Evolutionary conservation across 75 land plant species (phyloP).

Genomic region (Picea glauca): DNA sequence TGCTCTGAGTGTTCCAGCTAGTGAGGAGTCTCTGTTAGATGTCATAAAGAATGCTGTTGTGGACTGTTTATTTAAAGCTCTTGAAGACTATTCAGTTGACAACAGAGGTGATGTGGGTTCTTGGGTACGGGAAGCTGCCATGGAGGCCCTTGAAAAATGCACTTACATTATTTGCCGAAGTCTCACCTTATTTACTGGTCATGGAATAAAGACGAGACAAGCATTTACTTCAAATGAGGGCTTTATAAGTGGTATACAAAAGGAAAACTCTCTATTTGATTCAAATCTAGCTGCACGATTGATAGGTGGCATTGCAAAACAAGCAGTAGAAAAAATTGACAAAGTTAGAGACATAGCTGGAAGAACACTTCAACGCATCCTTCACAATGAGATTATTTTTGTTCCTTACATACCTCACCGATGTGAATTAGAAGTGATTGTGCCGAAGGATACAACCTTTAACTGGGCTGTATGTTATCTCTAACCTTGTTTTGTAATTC

Average conservation of each 20-base stretch:
- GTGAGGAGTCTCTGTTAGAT: constrained; percentile 20
- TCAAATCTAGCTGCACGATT: constrained; percentile 45
- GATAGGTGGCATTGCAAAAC: constrained; percentile 75
- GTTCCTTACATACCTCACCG: constrained; percentile 64
- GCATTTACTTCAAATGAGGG: constrained; percentile 1
- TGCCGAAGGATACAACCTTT: constrained; percentile 49
- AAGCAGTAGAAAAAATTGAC: constrained; percentile 94
- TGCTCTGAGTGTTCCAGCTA: constrained; percentile 11
- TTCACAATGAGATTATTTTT: constrained; percentile 37
- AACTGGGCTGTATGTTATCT: constrained; percentile 79
- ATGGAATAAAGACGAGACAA: not conserved
- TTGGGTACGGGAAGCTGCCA: constrained; percentile 98
- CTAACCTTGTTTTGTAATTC: not conserved
- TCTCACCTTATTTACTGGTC: not conserved
- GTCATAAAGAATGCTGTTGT: constrained; percentile 71
- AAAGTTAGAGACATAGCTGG: constrained; percentile 91
- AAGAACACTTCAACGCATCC: constrained; percentile 56
- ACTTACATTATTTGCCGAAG: constrained; percentile 63
- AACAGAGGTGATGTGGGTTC: constrained; percentile 99
- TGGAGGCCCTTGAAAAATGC: constrained; percentile 80
- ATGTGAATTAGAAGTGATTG: constrained; percentile 49
- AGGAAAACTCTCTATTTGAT: constrained; percentile 34
- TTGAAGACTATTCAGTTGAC: constrained; percentile 96
- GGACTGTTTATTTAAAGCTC: constrained; percentile 65
- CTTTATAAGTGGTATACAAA: not conserved